Evolutionary conservation across 2,329 filamentous ascomycete species (phyloP), one percentile per base, ranked within the genome.

Genomic region (Cadophora malorum): DNA sequence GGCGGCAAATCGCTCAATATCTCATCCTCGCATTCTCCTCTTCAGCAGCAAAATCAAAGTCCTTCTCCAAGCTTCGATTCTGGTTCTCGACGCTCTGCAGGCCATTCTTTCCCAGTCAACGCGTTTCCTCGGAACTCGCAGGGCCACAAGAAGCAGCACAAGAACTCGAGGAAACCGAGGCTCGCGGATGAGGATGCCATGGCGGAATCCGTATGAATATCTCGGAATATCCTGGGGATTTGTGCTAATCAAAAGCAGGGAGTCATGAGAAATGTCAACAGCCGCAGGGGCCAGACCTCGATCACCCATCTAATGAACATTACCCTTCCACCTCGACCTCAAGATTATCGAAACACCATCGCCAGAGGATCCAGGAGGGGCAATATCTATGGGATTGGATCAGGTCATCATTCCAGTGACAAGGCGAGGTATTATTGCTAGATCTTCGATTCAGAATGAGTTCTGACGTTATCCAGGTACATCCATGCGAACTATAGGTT

Each of bases 401-500:
- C 94, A 45, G 94, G 94, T 31, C 92, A 97, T 79, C 94, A 97
- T 79, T 89, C 93, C 16, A 88, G 90, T 53, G 96, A 99, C 80
- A 98, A 98, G 81, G 91, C 94, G 67, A 90, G 92, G 84, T 95
- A 86, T 67, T 86, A 52, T 60, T 9, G 19, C 23, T 41, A 16
- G 33, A 41, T 14, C 5, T 10, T 28, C 28, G 33, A 5, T 16
- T 23, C 16, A 23, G 7, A 4, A 19, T 41, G n/a, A 10, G 68
- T 66, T 52, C 71, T 74, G 55, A 74, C 62, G 35, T 21, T 19
- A 63, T n/a, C 14, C 67, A 91, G 90, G 83, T 94, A 93, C 73
- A 90, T 99, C 19, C 94, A 99, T 79, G 94, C 96, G 72, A 99
- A 99, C 79, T 99, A 99, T 78, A 91, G 96, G 66, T 99, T 99